A percentile compares a stretch with the other conserved stretches of the same genome.
Evolutionary conservation across 352 stramenopile genomes (phyloP).

Genomic region (Phytophthora aleatoria): DNA sequence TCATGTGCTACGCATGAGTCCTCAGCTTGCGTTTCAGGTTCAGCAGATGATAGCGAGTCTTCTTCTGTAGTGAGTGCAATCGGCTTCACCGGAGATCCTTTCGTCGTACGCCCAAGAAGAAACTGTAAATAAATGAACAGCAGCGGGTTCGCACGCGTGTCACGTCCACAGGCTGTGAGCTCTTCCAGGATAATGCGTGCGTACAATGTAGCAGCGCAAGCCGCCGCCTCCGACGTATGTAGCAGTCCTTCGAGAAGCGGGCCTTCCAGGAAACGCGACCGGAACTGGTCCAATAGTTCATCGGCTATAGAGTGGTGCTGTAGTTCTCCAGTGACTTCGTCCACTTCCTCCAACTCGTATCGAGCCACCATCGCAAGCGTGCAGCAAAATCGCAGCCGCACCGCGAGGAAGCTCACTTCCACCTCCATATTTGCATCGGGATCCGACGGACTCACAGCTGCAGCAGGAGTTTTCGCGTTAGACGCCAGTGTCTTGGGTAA

Average conservation of each 20-base stretch:
- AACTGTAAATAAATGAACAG: slow-evolving; percentile 82
- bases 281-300: slow-evolving; percentile 77
- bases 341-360: slow-evolving; percentile 60
- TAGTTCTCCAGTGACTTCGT: slow-evolving; percentile 49
- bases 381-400: slow-evolving; percentile 82
- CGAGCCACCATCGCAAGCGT: slow-evolving; percentile 83
- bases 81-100: neutral
- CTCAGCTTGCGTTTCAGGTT: slow-evolving; percentile 15
- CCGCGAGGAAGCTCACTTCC: slow-evolving; percentile 63
- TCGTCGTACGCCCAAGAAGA: slow-evolving; percentile 51
- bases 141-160: slow-evolving; percentile 77
- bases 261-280: slow-evolving; percentile 67
- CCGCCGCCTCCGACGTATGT: slow-evolving; percentile 69
- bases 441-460: slow-evolving; percentile 23
- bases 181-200: slow-evolving; percentile 82
- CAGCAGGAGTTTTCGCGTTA: slow-evolving; percentile 25
- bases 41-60: neutral
- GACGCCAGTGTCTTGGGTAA: slow-evolving; percentile 70
- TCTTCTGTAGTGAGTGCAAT: slow-evolving; percentile 16
- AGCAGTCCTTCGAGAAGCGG: slow-evolving; percentile 71
- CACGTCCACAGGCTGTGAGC: slow-evolving; percentile 66
- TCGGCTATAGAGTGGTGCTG: slow-evolving; percentile 68
- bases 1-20: slow-evolving; percentile 35
- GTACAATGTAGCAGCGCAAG: slow-evolving; percentile 75
- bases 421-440: slow-evolving; percentile 43